A percentile compares a stretch with the other conserved stretches of the same genome.
Evolutionary conservation across 2,329 filamentous ascomycete species (phyloP).

Genomic region (Colletotrichum musicola): DNA sequence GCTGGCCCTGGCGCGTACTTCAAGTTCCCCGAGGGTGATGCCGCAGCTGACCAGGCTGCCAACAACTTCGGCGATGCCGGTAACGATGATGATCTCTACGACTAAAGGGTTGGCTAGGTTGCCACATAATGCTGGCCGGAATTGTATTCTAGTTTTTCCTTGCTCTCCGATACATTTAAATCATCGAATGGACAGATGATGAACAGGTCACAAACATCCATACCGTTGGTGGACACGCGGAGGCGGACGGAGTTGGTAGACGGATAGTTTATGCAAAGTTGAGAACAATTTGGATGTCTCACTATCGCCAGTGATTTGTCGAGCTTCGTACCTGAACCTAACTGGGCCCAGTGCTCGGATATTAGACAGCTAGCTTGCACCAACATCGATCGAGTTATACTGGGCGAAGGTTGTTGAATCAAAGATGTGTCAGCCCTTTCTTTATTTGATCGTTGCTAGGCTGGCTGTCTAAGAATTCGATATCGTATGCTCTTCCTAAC

Average conservation of each 20-base stretch:
- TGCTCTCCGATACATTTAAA: constrained; percentile 50
- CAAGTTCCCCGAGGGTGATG: constrained; percentile 86
- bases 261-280: constrained; percentile 38
- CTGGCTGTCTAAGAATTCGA: constrained; percentile 20
- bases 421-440: not conserved
- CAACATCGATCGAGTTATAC: no score
- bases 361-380: no score
- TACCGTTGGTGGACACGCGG: constrained; percentile 27
- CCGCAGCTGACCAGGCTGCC: constrained; percentile 72
- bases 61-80: constrained; percentile 85
- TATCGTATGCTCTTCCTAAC: constrained; percentile 18
- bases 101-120: constrained; percentile 69
- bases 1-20: constrained; percentile 95
- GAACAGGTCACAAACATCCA: constrained; percentile 24
- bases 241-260: constrained; percentile 41
- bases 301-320: no score
- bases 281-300: not conserved
- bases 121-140: constrained; percentile 39
- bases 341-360: no score
- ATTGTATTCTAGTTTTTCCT: constrained; percentile 63
- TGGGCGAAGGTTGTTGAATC: not conserved
- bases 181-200: constrained; percentile 42
- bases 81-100: constrained; percentile 97
- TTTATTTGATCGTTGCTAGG: constrained; percentile 6
- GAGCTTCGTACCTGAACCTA: no score